A percentile compares a stretch with the other conserved stretches of the same genome.
These are phyloP conservation scores for Vigna trinervia DNA, from an alignment of 306 rosid species.

Conservation along the genomic window DNA sequence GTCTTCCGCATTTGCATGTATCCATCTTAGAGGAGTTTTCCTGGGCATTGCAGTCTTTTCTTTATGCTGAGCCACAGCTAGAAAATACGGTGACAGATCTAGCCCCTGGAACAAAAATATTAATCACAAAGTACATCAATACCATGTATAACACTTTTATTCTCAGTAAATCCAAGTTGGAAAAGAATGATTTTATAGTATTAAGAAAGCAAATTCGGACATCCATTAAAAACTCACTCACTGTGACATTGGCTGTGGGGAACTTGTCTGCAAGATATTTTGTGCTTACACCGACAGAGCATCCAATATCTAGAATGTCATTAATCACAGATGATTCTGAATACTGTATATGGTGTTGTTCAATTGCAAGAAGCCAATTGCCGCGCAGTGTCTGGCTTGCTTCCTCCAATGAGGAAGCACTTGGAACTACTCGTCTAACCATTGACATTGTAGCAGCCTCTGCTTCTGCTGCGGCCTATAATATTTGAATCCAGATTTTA, in stretches of 20 bases:
- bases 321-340: slow-evolving; percentile 49
- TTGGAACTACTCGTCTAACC: slow-evolving; percentile 58
- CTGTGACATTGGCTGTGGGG: slow-evolving; percentile 60
- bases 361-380: slow-evolving; percentile 65
- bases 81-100: slow-evolving; percentile 76
- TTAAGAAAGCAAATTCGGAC: slow-evolving; percentile 26
- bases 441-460: slow-evolving; percentile 74
- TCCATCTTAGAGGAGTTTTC: slow-evolving; percentile 61
- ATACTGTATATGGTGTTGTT: slow-evolving; percentile 59
- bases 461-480: slow-evolving; percentile 82
- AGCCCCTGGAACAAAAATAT: slow-evolving; percentile 60
- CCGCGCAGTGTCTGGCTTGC: slow-evolving; percentile 58
- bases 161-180: slow-evolving; percentile 31
- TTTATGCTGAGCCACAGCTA: slow-evolving; percentile 69
- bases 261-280: slow-evolving; percentile 65
- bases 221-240: slow-evolving; percentile 47
- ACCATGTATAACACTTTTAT: slow-evolving; percentile 21
- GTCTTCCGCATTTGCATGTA: slow-evolving; percentile 73
- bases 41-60: slow-evolving; percentile 54
- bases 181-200: slow-evolving; percentile 16
- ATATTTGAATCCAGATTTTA: slow-evolving; percentile 35
- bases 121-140: slow-evolving; percentile 34
- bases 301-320: slow-evolving; percentile 71
- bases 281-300: slow-evolving; percentile 69
- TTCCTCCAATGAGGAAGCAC: slow-evolving; percentile 60